Evolutionary conservation across 345 rosid species (phyloP).

Genomic region (Eucalyptus pauciflora): DNA sequence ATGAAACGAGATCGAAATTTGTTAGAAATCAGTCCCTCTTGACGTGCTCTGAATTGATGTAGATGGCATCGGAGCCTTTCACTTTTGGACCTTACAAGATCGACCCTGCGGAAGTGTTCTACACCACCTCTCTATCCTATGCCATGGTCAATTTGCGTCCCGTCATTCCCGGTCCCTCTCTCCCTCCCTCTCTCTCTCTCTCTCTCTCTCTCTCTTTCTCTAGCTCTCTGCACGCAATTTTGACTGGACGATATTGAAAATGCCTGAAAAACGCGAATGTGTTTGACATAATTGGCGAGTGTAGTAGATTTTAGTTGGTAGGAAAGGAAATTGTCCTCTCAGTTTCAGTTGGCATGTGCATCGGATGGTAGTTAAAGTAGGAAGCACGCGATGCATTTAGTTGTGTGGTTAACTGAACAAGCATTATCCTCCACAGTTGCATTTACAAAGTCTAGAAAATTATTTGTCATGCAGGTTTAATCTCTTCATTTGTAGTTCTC

Average conservation of each 20-base stretch:
- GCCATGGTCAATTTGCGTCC: constrained; percentile 94
- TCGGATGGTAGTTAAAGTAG: not conserved
- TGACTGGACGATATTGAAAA: not conserved
- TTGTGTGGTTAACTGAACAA: not conserved
- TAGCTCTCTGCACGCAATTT: not conserved
- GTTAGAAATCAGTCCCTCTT: not conserved
- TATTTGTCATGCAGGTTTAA: not conserved
- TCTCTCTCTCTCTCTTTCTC: not conserved
- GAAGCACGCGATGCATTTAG: not conserved
- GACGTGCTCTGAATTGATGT: not conserved
- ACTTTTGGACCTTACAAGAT: constrained; percentile 67
- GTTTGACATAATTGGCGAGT: not conserved
- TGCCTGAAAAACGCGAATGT: not conserved
- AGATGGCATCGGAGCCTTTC: not conserved
- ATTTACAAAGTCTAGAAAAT: not conserved
- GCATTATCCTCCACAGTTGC: not conserved
- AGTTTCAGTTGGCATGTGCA: not conserved
- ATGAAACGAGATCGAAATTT: not conserved
- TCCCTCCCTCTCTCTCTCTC: not conserved
- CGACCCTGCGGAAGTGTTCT: constrained; percentile 68
- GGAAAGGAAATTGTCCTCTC: not conserved
- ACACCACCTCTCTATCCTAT: constrained; percentile 51
- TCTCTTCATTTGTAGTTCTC: not conserved
- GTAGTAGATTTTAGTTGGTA: not conserved
- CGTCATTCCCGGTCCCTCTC: constrained; percentile 53